Base-by-base conservation (phyloP, 192 early-diverging fungal genomes). In the Entrophospora sp. region DNA sequence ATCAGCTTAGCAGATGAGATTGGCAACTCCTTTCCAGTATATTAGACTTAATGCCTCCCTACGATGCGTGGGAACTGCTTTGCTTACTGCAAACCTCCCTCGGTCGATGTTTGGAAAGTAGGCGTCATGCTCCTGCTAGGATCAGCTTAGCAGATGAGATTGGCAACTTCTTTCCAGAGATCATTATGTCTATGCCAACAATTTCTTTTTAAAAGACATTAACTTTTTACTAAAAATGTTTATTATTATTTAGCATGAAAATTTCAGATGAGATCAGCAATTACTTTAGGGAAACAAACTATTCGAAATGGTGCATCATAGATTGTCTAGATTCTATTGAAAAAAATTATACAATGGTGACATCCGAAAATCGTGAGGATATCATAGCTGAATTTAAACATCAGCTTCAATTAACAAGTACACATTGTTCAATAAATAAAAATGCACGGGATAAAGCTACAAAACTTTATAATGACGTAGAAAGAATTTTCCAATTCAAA, bases 371-470 rank as follows among this genome's bases (percentile, higher is more conserved):
- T 48, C 61, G 16, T 22, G n/a, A 63, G 3, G 43, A 34, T 20
- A 63, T 63, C 22, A 48, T 63, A 12, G 20, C 27, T 34, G 28
- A 62, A 62, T 34, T 62, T 18, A 62, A 62, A 62, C 61, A 34
- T 48, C 61, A 62, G 13, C 16, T 62, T 4, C 30, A 62, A 18
- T 46, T 46, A 48, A 46, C 30, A 62, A 62, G 28, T 48, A 46
- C 31, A n/a, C 30, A 63, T 63, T 32, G 34, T 8, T 63, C 28
- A 63, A 48, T 46, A 0, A 63, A 48, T 18, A 44, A 63, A 63
- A 63, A 46, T 5, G 13, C 28, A 12, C 22, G 5, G 22, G 20
- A 20, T 0, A 63, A 63, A 35, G 43, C 28, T 48, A 48, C 44
- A 63, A 34, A 46, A 13, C 44, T 45, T 46, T 63, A n/a, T 63